Base-by-base conservation (phyloP, 2,329 filamentous ascomycete species). In the Ceratocystis papillata region DNA sequence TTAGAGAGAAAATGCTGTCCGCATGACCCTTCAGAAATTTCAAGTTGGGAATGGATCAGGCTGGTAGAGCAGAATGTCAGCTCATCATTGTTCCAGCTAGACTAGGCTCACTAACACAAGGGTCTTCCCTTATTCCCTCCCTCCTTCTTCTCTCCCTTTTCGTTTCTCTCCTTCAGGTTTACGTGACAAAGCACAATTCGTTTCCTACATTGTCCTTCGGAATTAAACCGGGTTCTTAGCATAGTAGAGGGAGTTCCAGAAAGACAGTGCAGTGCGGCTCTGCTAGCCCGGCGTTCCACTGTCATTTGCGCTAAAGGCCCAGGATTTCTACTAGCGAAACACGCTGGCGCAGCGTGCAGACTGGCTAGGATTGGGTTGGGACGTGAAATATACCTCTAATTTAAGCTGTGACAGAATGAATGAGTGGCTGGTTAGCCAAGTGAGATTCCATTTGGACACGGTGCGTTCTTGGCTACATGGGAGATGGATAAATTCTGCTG, bases 21-120 rank as follows among this genome's bases (percentile, higher is more conserved):
- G 33, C 55, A 30, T 59, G 55, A 59, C 55, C 28, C 28, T 59
- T 59, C 55, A 59, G 15, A 59, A 59, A 59, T 30, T 59, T 59
- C 55, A 59, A 59, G 30, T 17, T 7, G 55, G n/a, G 28, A 37
- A 59, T n/a, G 25, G 28, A 33, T n/a, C 55, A 59, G 7, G 30
- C 33, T 25, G 30, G 12, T n/a, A 59, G 55, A 37, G 3, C 15
- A 59, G 28, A 59, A 37, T 33, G 28, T 59, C 55, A 59, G 55
- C 55, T 15, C 55, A 59, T 59, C 53, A 30, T 59, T 59, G 55
- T 59, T 33, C 55, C n/a, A 55, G 25, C 48, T 20, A 50, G 48
- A 20, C 22, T 50, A 15, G 37, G 10, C 37, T 48, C 20, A 22
- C 17, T 25, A 28, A 59, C 28, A 5, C 30, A 33, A 30, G 55